Conservation (phyloP, 2,329 filamentous ascomycete species). For the Fusarium virguliforme region DNA sequence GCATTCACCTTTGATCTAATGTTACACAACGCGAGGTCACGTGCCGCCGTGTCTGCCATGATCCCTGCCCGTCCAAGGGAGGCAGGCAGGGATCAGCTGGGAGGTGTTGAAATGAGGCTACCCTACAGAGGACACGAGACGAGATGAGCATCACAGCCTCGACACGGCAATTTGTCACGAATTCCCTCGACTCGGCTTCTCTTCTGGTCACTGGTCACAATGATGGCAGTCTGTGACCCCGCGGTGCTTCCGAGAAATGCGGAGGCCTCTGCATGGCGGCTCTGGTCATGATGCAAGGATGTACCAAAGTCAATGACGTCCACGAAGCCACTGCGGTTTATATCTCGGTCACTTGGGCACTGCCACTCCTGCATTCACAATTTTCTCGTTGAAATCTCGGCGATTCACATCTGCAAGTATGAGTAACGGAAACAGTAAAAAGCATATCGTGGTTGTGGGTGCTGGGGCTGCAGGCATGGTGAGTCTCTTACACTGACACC, state of each 20-base stretch:
- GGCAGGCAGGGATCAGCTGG: not conserved
- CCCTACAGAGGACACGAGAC: constrained; percentile 8
- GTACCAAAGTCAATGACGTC: constrained; percentile 40
- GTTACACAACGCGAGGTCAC: constrained; percentile 49
- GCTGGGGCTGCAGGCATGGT: constrained; percentile 76
- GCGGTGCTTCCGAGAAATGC: not conserved
- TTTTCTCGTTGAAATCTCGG: not conserved
- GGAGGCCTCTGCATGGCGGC: not conserved
- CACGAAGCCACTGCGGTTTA: constrained; percentile 18
- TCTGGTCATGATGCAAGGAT: not conserved
- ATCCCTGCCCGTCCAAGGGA: not conserved
- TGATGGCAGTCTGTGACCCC: not conserved
- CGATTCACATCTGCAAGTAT: not conserved
- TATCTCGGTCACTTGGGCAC: not conserved
- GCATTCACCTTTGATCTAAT: constrained; percentile 30
- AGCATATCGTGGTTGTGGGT: constrained; percentile 72
- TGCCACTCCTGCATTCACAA: not conserved
- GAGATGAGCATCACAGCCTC: not conserved
- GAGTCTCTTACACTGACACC: constrained; percentile 21
- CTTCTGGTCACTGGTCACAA: not conserved
- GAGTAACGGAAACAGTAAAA: constrained; percentile 45
- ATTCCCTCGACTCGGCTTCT: not conserved
- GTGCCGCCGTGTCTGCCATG: constrained; percentile 43
- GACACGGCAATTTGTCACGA: not conserved
- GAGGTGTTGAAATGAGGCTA: not conserved